phyloP scores from a whole-genome alignment of 169 alveolate genomes.

The Plasmodium sp. region DNA sequence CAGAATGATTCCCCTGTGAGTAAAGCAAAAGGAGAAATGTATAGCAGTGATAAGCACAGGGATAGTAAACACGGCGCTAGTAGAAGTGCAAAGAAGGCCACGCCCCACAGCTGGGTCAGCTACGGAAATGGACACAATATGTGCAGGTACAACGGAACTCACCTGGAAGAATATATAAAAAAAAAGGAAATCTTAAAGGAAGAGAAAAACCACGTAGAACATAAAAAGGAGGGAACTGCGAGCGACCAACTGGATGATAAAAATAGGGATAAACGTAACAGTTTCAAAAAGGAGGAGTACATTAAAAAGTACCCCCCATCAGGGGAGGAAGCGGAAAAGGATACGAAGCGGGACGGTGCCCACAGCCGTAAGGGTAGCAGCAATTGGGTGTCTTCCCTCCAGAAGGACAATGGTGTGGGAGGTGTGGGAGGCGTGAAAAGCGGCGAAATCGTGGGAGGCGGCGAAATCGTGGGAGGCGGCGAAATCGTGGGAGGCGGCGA shows the following conservation, averaged over 20 bases:
- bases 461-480: background rate
- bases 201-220: background rate
- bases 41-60: background rate
- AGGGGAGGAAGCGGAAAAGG: background rate
- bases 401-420: background rate
- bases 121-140: background rate
- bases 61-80: background rate
- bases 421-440: background rate
- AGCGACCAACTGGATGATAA: background rate
- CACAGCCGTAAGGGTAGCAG: background rate
- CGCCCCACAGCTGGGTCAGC: background rate
- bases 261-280: background rate
- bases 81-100: background rate
- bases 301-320: background rate
- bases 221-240: background rate
- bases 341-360: background rate
- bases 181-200: background rate
- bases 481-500: background rate
- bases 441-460: too few species aligned
- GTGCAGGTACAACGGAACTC: background rate
- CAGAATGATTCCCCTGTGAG: background rate
- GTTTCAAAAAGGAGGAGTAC: background rate
- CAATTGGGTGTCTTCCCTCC: background rate
- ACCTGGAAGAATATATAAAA: background rate
- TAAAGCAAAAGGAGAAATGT: background rate